Conservation (phyloP, 2,329 filamentous ascomycete species). For the Dactylellina haptotyla region DNA sequence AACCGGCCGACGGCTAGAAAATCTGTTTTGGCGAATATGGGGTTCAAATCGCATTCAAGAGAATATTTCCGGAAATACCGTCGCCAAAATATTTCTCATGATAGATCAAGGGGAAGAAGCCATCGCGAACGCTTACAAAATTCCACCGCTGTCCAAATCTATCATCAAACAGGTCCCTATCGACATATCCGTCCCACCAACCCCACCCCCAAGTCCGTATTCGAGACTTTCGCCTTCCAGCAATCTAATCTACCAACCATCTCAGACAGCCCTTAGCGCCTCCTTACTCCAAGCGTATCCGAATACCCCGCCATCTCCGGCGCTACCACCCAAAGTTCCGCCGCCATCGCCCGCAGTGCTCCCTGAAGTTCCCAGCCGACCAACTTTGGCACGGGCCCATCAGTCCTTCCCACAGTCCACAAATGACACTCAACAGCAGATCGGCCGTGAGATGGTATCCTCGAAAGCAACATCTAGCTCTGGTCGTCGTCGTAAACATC, state of each 20-base stretch:
- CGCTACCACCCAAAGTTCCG: constrained; percentile 53
- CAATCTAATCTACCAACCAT: constrained; percentile 56
- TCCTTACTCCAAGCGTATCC: constrained; percentile 57
- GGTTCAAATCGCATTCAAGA: constrained; percentile 61
- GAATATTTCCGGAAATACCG: constrained; percentile 61
- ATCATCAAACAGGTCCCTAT: constrained; percentile 55
- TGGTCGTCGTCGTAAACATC: constrained; percentile 11
- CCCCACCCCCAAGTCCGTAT: constrained; percentile 57
- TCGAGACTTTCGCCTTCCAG: constrained; percentile 47
- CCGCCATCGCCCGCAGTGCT: constrained; percentile 43
- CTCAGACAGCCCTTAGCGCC: constrained; percentile 56
- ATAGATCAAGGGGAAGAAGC: constrained; percentile 61
- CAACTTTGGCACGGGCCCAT: constrained; percentile 35
- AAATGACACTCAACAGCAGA: constrained; percentile 41
- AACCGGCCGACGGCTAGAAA: constrained; percentile 64
- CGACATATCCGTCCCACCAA: constrained; percentile 54
- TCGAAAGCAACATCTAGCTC: constrained; percentile 9
- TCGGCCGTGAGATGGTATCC: constrained; percentile 37
- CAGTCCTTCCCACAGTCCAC: constrained; percentile 48
- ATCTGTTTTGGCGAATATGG: constrained; percentile 68
- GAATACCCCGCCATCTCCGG: constrained; percentile 56
- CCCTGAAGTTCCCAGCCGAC: constrained; percentile 26
- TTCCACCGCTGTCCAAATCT: constrained; percentile 51
- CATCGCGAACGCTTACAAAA: constrained; percentile 54
- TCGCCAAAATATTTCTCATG: constrained; percentile 63